These are phyloP conservation scores for Aurantiochytrium sp. DNA, from an alignment of 108 stramenopile species.

Conservation along the genomic window DNA sequence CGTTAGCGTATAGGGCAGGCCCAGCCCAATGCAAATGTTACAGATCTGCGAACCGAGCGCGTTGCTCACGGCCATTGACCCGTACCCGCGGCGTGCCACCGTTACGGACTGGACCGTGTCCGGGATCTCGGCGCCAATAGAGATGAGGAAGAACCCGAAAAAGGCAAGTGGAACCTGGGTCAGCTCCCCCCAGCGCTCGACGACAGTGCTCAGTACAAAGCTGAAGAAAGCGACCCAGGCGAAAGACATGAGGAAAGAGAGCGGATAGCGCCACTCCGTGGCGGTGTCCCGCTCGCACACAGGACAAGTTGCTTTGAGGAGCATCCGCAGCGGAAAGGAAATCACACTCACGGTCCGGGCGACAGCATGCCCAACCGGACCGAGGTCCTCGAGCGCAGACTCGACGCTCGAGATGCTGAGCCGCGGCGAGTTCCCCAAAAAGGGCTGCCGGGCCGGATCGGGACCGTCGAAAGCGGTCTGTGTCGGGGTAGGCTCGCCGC, in stretches of 20 bases:
- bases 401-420: neutral
- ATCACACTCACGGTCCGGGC: neutral
- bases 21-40: slow-evolving; percentile 7
- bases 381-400: neutral
- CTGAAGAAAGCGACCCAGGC: neutral
- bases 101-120: neutral
- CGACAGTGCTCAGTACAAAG: neutral
- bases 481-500: too few relatives aligned
- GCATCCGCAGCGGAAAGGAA: neutral
- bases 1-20: neutral
- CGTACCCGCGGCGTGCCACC: neutral
- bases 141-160: neutral
- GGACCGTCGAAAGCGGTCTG: too few relatives aligned
- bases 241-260: neutral
- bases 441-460: too few relatives aligned
- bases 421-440: too few relatives aligned
- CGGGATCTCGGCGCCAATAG: neutral
- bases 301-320: neutral
- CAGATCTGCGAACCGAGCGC: neutral
- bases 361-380: neutral
- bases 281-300: neutral
- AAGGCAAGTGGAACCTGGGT: neutral
- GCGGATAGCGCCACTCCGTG: neutral
- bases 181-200: neutral
- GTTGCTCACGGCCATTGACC: neutral